Conservation (phyloP, 2,329 filamentous ascomycete species). For the Shiraia sp. region DNA sequence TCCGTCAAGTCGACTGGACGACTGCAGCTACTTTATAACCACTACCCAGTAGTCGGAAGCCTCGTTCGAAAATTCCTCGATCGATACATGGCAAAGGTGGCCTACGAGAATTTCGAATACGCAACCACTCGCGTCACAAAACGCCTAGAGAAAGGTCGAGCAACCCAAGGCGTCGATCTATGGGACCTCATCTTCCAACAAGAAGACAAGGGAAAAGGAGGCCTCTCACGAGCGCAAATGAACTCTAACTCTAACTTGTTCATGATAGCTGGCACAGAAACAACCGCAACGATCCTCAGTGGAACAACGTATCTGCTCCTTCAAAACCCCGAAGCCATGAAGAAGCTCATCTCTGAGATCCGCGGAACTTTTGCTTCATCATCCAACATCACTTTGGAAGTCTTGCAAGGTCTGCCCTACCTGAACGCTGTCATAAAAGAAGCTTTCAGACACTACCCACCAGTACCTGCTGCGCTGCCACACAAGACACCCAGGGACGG, state of each 20-base stretch:
- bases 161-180: constrained; percentile 40
- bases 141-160: constrained; percentile 25
- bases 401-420: constrained; percentile 38
- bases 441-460: constrained; percentile 37
- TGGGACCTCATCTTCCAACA: constrained; percentile 43
- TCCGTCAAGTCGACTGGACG: background rate
- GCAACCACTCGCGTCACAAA: constrained; percentile 23
- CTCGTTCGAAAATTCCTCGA: background rate
- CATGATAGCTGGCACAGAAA: constrained; percentile 34
- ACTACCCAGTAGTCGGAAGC: constrained; percentile 1
- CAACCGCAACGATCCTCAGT: constrained; percentile 32
- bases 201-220: constrained; percentile 22
- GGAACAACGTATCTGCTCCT: constrained; percentile 43
- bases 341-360: constrained; percentile 22
- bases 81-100: background rate
- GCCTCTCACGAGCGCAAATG: constrained; percentile 30
- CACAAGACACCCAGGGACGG: constrained; percentile 34
- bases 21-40: background rate
- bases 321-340: constrained; percentile 10
- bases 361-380: constrained; percentile 13
- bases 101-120: constrained; percentile 13
- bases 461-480: constrained; percentile 37
- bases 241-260: constrained; percentile 31
- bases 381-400: constrained; percentile 19
- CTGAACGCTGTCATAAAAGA: constrained; percentile 41